Evolutionary conservation across 345 rosid genomes (phyloP).

Genomic region (Luvunga scandens): DNA sequence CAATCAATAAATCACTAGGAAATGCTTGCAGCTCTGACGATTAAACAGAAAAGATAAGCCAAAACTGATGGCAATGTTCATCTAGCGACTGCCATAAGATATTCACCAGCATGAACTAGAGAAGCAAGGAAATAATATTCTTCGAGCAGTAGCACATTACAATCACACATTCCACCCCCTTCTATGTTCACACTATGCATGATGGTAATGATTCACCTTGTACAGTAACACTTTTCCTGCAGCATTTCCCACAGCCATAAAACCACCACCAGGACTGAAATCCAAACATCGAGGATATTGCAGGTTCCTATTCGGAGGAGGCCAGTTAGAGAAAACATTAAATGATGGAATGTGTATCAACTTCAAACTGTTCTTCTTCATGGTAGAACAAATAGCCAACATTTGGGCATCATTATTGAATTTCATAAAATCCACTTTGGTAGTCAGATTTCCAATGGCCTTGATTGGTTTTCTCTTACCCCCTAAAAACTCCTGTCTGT

Average conservation of each 20-base stretch:
- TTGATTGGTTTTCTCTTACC: slow-evolving; percentile 82
- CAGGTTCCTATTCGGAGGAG: slow-evolving; percentile 50
- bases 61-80: not conserved
- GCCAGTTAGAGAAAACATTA: slow-evolving; percentile 81
- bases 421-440: slow-evolving; percentile 74
- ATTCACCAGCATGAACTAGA: not conserved
- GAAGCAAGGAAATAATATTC: not conserved
- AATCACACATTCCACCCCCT: not conserved
- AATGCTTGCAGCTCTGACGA: not conserved
- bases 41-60: not conserved
- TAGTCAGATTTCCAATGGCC: slow-evolving; percentile 74
- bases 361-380: slow-evolving; percentile 73
- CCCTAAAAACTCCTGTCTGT: slow-evolving; percentile 72
- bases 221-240: slow-evolving; percentile 78
- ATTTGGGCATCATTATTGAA: slow-evolving; percentile 82
- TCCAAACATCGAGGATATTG: slow-evolving; percentile 82
- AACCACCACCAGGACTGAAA: slow-evolving; percentile 92
- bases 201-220: slow-evolving; percentile 78
- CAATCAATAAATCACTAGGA: not conserved
- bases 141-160: not conserved
- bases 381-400: slow-evolving; percentile 70
- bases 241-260: slow-evolving; percentile 87
- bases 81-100: not conserved
- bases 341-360: slow-evolving; percentile 31
- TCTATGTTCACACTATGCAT: slow-evolving; percentile 42